phyloP scores from a whole-genome alignment of 2,329 filamentous ascomycete genomes.

The Fusarium sulawesiense region DNA sequence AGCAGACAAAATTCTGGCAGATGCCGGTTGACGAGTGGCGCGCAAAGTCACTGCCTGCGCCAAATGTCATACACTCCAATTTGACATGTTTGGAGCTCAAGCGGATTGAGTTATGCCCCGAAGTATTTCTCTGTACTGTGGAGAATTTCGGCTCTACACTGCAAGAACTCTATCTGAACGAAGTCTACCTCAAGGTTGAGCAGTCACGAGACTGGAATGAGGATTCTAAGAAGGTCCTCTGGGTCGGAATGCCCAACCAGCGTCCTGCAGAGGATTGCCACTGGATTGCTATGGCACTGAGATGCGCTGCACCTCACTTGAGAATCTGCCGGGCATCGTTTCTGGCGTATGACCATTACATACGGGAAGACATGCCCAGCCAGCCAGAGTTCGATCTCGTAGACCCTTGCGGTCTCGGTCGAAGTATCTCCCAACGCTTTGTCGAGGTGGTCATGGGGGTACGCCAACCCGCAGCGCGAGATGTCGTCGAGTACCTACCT shows the following conservation, averaged over 20 bases:
- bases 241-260: slow-evolving; percentile 60
- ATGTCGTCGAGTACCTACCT: slow-evolving; percentile 52
- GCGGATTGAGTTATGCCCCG: slow-evolving; percentile 54
- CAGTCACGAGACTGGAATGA: slow-evolving; percentile 51
- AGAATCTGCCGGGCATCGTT: slow-evolving; percentile 58
- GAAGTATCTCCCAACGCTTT: slow-evolving; percentile 58
- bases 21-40: slow-evolving; percentile 55
- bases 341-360: slow-evolving; percentile 58
- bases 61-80: slow-evolving; percentile 51
- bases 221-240: slow-evolving; percentile 53
- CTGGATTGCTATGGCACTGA: slow-evolving; percentile 58
- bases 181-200: slow-evolving; percentile 58
- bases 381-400: slow-evolving; percentile 54
- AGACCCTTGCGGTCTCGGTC: slow-evolving; percentile 56
- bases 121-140: slow-evolving; percentile 51
- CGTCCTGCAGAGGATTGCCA: slow-evolving; percentile 51
- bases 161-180: slow-evolving; percentile 59
- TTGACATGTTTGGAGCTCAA: slow-evolving; percentile 59
- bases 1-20: slow-evolving; percentile 54
- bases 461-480: slow-evolving; percentile 51
- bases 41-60: slow-evolving; percentile 53
- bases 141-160: slow-evolving; percentile 54
- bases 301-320: slow-evolving; percentile 51
- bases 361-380: slow-evolving; percentile 48
- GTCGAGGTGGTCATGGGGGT: slow-evolving; percentile 59